These are phyloP conservation scores for Astrocystis sublimbata DNA, from an alignment of 495 filamentous ascomycete species.

Conservation along the genomic window DNA sequence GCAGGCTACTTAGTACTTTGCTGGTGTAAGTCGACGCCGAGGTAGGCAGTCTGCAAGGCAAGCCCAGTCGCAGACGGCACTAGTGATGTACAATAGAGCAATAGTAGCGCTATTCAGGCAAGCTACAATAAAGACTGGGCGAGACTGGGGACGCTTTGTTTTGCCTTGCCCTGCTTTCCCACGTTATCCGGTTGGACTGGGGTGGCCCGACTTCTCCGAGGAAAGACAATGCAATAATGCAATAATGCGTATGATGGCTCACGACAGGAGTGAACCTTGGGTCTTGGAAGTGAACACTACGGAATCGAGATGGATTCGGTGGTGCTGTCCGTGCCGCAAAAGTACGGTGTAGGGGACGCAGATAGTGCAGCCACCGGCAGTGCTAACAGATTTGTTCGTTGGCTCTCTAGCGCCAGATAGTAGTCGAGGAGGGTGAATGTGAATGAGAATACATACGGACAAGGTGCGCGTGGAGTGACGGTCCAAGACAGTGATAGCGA, in stretches of 20 bases:
- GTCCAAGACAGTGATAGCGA: slow-evolving; percentile 13
- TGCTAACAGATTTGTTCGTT: background rate
- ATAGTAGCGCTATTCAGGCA: background rate
- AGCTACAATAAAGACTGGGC: background rate
- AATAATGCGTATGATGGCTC: no score
- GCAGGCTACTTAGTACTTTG: no score
- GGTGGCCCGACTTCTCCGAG: background rate
- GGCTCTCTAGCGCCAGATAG: background rate
- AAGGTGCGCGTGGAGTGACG: background rate
- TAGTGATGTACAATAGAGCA: background rate
- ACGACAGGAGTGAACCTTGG: background rate
- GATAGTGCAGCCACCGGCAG: background rate
- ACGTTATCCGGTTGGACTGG: slow-evolving; percentile 11
- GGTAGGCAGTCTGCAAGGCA: slow-evolving; percentile 7
- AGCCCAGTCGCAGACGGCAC: background rate
- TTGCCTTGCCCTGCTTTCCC: slow-evolving; percentile 15
- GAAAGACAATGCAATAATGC: no score
- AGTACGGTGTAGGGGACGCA: slow-evolving; percentile 2
- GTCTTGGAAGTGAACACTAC: background rate
- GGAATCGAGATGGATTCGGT: background rate
- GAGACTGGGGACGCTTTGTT: background rate
- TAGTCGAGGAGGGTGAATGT: background rate
- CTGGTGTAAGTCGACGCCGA: background rate
- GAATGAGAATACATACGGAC: background rate
- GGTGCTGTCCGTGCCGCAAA: background rate